Evolutionary conservation across 768 basidiomycete species (phyloP), one percentile per base, ranked within the genome.

Genomic region (Daedalea quercina): DNA sequence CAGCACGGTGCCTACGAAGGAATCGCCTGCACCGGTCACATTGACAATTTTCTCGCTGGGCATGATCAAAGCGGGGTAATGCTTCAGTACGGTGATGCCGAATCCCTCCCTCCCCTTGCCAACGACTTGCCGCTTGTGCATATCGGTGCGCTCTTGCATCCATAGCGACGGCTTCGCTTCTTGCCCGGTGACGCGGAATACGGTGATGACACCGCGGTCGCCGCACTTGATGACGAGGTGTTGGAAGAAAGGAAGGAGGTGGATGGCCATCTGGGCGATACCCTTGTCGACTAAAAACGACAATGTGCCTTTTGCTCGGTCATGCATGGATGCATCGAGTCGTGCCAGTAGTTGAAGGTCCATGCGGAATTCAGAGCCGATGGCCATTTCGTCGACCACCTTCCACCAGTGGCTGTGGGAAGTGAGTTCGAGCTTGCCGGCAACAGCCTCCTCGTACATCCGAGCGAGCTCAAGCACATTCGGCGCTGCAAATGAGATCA

Each of bases 1-100:
- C n/a, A 94, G 67, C 26, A 96, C 63, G 1, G 86, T 81, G 6
- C 94, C 94, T 1, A 90, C 93, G 23, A 96, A 78, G 2, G 90
- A 85, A 69, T 97, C 94, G 0, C 94, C 94, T 1, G 90, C 94
- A 1, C 95, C 95, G 0, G 94, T 97, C 9, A 91, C 90, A 58
- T 85, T 94, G 20, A 85, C 69, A 9, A 73, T 60, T 23, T 65
- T 60, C 15, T 65, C 63, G 4, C 57, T 31, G 3, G 62, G 45
- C 6, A 80, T 59, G 3, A 54, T 61, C 9, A 78, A 68, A 15
- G 90, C 75, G 11, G 89, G 80, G 65, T 87, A 92, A 64, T 94
- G 87, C 40, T 83, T 81, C 26, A 94, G 44, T 6, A 89, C 75
- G 8, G 91, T 63, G 3, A 77, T 68, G 52, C 80, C 77, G 8